Evolutionary conservation across 495 filamentous ascomycete species (phyloP), one percentile per base, ranked within the genome.

Genomic region (Aspergillus diversus): DNA sequence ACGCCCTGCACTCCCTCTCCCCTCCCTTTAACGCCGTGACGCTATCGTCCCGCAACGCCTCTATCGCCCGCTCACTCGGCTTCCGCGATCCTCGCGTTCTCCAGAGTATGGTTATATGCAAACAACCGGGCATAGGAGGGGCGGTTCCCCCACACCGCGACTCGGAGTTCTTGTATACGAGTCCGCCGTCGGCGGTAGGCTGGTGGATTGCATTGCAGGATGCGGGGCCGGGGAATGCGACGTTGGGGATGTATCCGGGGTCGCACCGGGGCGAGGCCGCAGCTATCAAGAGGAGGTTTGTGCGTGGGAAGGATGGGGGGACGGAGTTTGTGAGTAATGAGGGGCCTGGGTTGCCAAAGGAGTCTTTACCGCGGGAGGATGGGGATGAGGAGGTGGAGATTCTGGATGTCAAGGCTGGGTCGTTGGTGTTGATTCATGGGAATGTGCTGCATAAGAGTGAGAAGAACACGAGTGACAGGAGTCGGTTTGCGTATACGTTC

Each of bases 191-290:
- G 46, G 94, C 95, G 0, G 92, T 98, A 5, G 93, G 93, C 8
- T 97, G 92, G 76, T 97, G 93, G 93, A 95, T 96, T 77, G 94
- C 95, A 33, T 81, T 98, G 16, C 94, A 99, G 77, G 95, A 99
- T 73, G 89, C 91, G 3, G 92, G 90, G 27, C 73, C 77, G 0
- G 85, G 86, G 68, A 99, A 99, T 76, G 95, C 92, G 7, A 96
- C 93, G 57, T 73, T 99, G 74, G 90, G 88, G 50, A 97, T 98
- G 77, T 80, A 89, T 65, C 84, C 83, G 7, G 95, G 95, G 5
- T 90, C 86, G 59, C 95, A 98, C 63, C 83, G 78, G 71, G 66
- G 69, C 32, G 70, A 68, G 49, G 71, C 69, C 7, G 77, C 75
- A 0, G 83, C 84, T 66, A 83, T 98, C 4, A 73, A 73, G 62